Percentiles rank a stretch among this genome's conserved stretches.
Conservation (phyloP, 2,329 filamentous ascomycete species). For the Aureobasidium leucospermi region DNA sequence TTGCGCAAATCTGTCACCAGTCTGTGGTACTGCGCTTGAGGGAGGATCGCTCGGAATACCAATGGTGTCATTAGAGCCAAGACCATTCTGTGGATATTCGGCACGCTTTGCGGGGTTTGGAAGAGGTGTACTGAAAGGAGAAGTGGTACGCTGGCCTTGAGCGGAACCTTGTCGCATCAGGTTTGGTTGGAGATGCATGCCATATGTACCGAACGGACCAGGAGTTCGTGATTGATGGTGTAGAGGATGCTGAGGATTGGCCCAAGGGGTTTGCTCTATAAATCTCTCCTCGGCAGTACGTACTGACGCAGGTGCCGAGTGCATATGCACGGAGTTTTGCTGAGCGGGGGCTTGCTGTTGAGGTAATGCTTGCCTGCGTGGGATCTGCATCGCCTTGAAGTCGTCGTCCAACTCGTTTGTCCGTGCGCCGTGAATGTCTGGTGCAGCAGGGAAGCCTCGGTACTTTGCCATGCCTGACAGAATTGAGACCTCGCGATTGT, state of each 20-base stretch:
- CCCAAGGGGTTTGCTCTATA: conserved; percentile 84
- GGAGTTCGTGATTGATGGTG: conserved; percentile 17
- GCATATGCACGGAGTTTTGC: conserved; percentile 1
- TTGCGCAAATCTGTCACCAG: conserved; percentile 19
- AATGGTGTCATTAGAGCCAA: conserved; percentile 20
- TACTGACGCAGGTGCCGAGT: conserved; percentile 18
- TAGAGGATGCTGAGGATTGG: conserved; percentile 60
- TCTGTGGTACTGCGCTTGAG: conserved; percentile 26
- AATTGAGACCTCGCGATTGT: conserved; percentile 91
- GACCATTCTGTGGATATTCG: conserved; percentile 8
- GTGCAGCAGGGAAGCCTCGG: conserved; percentile 93
- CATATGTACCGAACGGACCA: conserved; percentile 15
- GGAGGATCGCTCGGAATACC: conserved; percentile 23
- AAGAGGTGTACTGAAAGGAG: conserved; percentile 26
- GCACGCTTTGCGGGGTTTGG: conserved; percentile 19
- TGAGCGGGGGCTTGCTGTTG: conserved; percentile 16
- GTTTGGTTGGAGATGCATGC: conserved; percentile 13
- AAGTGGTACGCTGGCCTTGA: conserved; percentile 14
- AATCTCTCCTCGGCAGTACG: conserved; percentile 59
- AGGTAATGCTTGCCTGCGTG: conserved; percentile 17
- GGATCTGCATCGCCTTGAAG: conserved; percentile 62
- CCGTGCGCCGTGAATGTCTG: conserved; percentile 67
- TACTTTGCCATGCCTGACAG: conserved; percentile 88
- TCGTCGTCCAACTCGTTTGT: conserved; percentile 74
- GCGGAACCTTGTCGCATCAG: conserved; percentile 14